These are phyloP conservation scores for Sclerotinia nivalis DNA, from an alignment of 2,329 filamentous ascomycete species.

Conservation along the genomic window DNA sequence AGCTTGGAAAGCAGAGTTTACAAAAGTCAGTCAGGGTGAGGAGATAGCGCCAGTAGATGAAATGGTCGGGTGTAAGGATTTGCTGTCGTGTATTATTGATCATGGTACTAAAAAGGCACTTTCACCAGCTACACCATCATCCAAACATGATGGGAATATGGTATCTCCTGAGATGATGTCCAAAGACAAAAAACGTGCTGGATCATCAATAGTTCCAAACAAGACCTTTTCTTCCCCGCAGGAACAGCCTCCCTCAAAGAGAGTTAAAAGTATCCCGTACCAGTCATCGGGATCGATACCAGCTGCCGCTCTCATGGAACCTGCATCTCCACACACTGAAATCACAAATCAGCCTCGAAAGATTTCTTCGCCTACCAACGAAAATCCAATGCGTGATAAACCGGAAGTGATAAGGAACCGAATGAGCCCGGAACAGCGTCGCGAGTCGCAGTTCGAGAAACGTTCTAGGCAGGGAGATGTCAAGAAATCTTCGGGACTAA, in stretches of 20 bases:
- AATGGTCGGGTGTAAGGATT: slow-evolving; percentile 10
- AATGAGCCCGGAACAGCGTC: background rate
- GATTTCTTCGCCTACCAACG: background rate
- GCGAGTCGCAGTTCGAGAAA: background rate
- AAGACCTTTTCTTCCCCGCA: background rate
- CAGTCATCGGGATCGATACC: background rate
- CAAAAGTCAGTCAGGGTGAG: no score
- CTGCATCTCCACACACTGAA: background rate
- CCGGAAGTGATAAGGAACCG: background rate
- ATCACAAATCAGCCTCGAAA: background rate
- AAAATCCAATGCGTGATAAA: background rate
- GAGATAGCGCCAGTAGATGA: background rate
- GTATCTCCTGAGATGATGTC: background rate
- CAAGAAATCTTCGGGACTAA: background rate
- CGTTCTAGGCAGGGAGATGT: background rate
- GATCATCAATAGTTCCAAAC: background rate
- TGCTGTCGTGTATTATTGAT: slow-evolving; percentile 34
- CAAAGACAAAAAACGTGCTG: background rate
- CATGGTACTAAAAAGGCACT: background rate
- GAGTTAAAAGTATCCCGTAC: background rate
- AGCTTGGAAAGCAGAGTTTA: background rate
- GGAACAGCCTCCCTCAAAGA: background rate
- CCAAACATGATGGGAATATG: no score
- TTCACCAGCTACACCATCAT: background rate
- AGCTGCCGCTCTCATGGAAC: background rate